A percentile compares a stretch with the other conserved stretches of the same genome.
phyloP scores from a whole-genome alignment of 805 yeast species.

The Ogataea saltuana region DNA sequence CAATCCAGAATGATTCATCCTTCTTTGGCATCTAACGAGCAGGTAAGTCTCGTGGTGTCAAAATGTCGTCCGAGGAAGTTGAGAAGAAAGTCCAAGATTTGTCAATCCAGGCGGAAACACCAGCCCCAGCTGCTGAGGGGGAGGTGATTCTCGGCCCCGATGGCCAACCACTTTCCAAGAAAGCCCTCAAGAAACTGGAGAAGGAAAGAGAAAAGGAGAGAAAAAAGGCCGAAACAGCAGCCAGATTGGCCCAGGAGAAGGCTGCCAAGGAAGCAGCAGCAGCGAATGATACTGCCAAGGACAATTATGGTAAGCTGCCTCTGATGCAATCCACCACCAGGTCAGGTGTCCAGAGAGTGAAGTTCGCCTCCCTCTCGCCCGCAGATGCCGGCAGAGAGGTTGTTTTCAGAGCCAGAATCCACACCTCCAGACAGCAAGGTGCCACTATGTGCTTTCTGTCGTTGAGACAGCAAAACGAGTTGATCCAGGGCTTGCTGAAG shows the following conservation, averaged over 20 bases:
- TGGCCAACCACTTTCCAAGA: slow-evolving; percentile 88
- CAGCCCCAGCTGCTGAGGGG: slow-evolving; percentile 20
- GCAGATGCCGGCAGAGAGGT: slow-evolving; percentile 74
- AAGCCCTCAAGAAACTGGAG: slow-evolving; percentile 91
- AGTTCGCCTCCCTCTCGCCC: slow-evolving; percentile 56
- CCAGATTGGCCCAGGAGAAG: slow-evolving; percentile 80
- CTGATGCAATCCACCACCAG: slow-evolving; percentile 72
- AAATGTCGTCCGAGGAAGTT: slow-evolving; percentile 33
- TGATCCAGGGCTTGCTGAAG: slow-evolving; percentile 83
- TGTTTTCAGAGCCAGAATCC: slow-evolving; percentile 90
- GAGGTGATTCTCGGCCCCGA: slow-evolving; percentile 44
- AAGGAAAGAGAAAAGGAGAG: slow-evolving; percentile 90
- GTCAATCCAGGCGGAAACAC: slow-evolving; percentile 18
- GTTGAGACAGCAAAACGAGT: slow-evolving; percentile 83
- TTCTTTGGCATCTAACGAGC: too few relatives aligned
- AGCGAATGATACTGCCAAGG: slow-evolving; percentile 85
- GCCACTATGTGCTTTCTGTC: slow-evolving; percentile 90
- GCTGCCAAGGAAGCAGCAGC: slow-evolving; percentile 70
- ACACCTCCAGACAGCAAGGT: slow-evolving; percentile 92
- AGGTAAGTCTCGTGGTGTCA: not conserved
- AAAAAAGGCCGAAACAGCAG: slow-evolving; percentile 92
- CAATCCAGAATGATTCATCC: not conserved
- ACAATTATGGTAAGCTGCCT: slow-evolving; percentile 86
- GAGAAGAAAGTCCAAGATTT: slow-evolving; percentile 31
- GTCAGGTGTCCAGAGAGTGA: slow-evolving; percentile 64